These are phyloP conservation scores for Malus sieversii DNA, from an alignment of 306 rosid genomes.

Conservation along the genomic window DNA sequence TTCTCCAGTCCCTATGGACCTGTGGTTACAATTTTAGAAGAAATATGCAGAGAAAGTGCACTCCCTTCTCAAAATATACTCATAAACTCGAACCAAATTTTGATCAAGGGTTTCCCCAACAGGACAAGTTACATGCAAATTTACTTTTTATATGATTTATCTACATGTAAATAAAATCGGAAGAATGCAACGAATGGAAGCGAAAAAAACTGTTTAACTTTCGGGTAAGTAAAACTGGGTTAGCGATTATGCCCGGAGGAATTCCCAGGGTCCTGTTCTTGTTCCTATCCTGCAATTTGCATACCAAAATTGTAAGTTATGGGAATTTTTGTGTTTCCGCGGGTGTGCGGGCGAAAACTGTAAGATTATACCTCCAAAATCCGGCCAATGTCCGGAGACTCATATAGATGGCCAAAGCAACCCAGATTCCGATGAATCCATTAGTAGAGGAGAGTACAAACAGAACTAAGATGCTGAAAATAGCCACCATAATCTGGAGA, in stretches of 20 bases:
- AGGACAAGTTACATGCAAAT: neutral
- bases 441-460: constrained; percentile 57
- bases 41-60: neutral
- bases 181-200: neutral
- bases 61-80: neutral
- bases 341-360: neutral
- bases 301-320: neutral
- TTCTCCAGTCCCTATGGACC: neutral
- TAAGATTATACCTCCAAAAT: constrained; percentile 58
- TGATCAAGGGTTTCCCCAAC: neutral
- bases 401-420: constrained; percentile 84
- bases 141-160: neutral
- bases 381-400: constrained; percentile 78
- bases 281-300: constrained; percentile 72
- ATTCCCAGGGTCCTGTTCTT: constrained; percentile 91
- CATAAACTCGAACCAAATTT: neutral
- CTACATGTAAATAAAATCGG: neutral
- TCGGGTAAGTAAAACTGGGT: neutral
- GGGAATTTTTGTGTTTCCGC: neutral
- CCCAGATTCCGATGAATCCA: constrained; percentile 88
- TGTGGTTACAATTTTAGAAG: neutral
- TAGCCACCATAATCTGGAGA: constrained; percentile 73
- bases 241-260: constrained; percentile 37
- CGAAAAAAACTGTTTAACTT: neutral
- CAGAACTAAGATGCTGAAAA: constrained; percentile 62